These are phyloP conservation scores for Borealophlyctis nickersoniae DNA, from an alignment of 192 early-diverging fungal genomes.

Conservation along the genomic window DNA sequence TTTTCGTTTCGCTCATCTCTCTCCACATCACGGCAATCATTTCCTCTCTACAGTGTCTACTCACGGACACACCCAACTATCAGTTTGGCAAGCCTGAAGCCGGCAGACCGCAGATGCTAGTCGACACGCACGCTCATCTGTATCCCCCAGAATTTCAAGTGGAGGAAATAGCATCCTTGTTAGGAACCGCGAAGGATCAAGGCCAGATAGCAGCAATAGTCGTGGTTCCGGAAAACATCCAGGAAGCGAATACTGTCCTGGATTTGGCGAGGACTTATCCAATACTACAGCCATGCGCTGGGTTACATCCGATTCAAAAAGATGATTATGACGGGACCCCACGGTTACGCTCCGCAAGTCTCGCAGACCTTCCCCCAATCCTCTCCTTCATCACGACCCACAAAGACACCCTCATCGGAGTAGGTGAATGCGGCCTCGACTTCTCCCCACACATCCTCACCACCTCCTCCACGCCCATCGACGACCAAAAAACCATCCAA, in stretches of 20 bases:
- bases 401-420: constrained; percentile 14
- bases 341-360: neutral
- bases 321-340: neutral
- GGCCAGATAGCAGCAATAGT: constrained; percentile 17
- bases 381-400: constrained; percentile 12
- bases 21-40: no score
- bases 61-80: no score
- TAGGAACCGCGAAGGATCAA: neutral
- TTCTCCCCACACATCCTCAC: constrained; percentile 43
- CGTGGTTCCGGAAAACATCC: constrained; percentile 29
- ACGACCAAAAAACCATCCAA: neutral
- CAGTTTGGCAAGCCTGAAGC: no score
- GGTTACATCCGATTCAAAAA: constrained; percentile 32
- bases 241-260: constrained; percentile 16
- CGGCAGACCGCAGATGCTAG: no score
- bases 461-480: neutral
- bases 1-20: no score
- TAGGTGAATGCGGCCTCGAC: constrained; percentile 51
- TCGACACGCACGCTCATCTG: constrained; percentile 43
- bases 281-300: constrained; percentile 21
- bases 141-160: constrained; percentile 31
- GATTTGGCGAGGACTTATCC: constrained; percentile 3
- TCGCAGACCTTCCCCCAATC: constrained; percentile 9
- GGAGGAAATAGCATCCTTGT: neutral
- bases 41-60: no score